Conservation (phyloP, 768 basidiomycete genomes). For the Tylopilus balloui region DNA sequence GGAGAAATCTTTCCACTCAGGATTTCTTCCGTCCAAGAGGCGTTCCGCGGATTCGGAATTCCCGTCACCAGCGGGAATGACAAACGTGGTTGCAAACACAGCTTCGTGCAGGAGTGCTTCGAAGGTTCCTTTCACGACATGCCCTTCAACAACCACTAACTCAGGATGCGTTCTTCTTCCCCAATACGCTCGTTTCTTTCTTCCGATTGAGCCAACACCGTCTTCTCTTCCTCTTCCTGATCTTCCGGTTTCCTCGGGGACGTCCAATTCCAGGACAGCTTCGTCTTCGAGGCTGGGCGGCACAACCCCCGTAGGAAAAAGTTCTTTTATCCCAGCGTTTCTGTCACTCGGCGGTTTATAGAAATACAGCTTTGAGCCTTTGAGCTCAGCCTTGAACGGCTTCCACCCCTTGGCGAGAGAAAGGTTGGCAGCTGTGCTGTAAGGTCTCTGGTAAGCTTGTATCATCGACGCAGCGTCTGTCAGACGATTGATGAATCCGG, state of each 20-base stretch:
- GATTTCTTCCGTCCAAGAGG: slow-evolving; percentile 19
- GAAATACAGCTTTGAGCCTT: slow-evolving; percentile 81
- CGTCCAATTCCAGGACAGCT: slow-evolving; percentile 24
- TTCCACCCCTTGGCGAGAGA: slow-evolving; percentile 74
- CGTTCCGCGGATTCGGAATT: slow-evolving; percentile 16
- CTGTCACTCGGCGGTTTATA: slow-evolving; percentile 80
- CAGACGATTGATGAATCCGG: slow-evolving; percentile 74
- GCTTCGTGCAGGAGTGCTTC: slow-evolving; percentile 81
- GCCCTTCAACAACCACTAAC: slow-evolving; percentile 39
- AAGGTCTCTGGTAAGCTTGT: slow-evolving; percentile 27
- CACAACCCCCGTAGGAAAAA: slow-evolving; percentile 68
- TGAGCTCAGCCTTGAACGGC: slow-evolving; percentile 76
- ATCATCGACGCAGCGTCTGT: slow-evolving; percentile 45
- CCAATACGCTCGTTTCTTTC: slow-evolving; percentile 72
- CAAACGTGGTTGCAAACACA: slow-evolving; percentile 72
- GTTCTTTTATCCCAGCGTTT: slow-evolving; percentile 56
- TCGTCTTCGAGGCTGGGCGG: slow-evolving; percentile 51
- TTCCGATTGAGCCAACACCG: slow-evolving; percentile 24
- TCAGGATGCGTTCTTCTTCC: slow-evolving; percentile 73
- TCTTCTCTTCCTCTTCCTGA: slow-evolving; percentile 35
- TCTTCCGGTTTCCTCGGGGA: slow-evolving; percentile 24
- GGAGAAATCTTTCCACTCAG: slow-evolving; percentile 61
- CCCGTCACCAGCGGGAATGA: slow-evolving; percentile 18
- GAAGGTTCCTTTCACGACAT: slow-evolving; percentile 60
- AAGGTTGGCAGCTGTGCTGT: slow-evolving; percentile 32